Evolutionary conservation across 2,329 filamentous ascomycete species (phyloP).

Genomic region (Trichoderma hamatum): DNA sequence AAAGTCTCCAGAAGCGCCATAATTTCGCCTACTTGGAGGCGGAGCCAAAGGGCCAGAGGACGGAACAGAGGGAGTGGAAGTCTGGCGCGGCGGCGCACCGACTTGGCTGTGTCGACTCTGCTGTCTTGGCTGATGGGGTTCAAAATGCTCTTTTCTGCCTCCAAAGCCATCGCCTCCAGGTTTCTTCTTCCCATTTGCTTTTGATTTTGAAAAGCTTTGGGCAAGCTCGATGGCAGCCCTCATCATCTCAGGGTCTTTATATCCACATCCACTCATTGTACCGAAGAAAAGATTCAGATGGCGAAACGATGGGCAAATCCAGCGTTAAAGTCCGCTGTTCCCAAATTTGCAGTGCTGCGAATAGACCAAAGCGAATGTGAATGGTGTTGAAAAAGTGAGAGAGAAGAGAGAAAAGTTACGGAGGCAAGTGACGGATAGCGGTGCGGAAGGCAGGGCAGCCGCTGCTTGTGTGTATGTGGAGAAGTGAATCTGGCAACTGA

Average conservation of each 20-base stretch:
- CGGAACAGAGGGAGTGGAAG: accelerated
- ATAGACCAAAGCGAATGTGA: neutral
- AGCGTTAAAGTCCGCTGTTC: neutral
- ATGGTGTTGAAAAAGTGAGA: neutral
- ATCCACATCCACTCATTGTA: conserved; percentile 32
- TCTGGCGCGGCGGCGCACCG: neutral
- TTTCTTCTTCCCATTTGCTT: conserved; percentile 2
- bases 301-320: neutral
- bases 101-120: neutral
- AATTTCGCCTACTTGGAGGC: conserved; percentile 31
- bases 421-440: neutral
- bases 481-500: neutral
- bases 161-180: neutral
- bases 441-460: neutral
- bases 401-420: neutral
- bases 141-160: neutral
- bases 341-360: neutral
- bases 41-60: neutral
- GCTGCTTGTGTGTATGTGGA: neutral
- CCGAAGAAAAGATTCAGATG: neutral
- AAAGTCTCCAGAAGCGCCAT: conserved; percentile 23
- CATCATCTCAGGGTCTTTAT: conserved; percentile 34
- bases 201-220: conserved; percentile 32
- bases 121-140: neutral
- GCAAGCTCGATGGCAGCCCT: conserved; percentile 36